phyloP scores from a whole-genome alignment of 2,329 filamentous ascomycete species.

The Colletotrichum sp. region DNA sequence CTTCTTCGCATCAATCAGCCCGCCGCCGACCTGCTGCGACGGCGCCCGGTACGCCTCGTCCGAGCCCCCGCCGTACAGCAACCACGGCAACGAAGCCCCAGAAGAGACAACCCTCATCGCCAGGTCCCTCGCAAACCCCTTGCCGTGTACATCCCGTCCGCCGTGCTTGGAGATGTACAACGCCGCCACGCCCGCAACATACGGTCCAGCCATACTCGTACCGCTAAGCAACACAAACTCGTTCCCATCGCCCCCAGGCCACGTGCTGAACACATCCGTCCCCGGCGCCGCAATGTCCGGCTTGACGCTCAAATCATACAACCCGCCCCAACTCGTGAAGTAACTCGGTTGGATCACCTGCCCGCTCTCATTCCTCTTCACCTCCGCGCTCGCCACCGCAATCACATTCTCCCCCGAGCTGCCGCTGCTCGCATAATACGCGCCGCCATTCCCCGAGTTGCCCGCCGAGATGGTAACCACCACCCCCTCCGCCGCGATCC shows the following conservation, averaged over 20 bases:
- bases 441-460: constrained; percentile 42
- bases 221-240: constrained; percentile 45
- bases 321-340: constrained; percentile 44
- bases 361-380: neutral
- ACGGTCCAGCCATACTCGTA: constrained; percentile 54
- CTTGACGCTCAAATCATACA: constrained; percentile 38
- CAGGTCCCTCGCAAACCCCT: constrained; percentile 34
- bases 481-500: constrained; percentile 47
- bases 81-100: constrained; percentile 27
- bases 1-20: constrained; percentile 43
- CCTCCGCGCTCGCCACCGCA: constrained; percentile 43
- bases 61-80: neutral
- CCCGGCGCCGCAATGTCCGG: constrained; percentile 49
- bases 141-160: constrained; percentile 33
- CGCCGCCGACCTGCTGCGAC: constrained; percentile 43
- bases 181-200: constrained; percentile 46
- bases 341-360: constrained; percentile 29
- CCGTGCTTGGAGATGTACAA: constrained; percentile 37
- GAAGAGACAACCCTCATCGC: constrained; percentile 36
- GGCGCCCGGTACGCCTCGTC: constrained; percentile 27
- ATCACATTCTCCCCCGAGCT: constrained; percentile 41
- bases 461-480: constrained; percentile 45
- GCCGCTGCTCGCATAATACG: constrained; percentile 42
- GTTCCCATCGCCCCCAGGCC: constrained; percentile 22
- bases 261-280: constrained; percentile 45